phyloP scores from a whole-genome alignment of 257 asterid genomes.

The Primulina tabacum region DNA sequence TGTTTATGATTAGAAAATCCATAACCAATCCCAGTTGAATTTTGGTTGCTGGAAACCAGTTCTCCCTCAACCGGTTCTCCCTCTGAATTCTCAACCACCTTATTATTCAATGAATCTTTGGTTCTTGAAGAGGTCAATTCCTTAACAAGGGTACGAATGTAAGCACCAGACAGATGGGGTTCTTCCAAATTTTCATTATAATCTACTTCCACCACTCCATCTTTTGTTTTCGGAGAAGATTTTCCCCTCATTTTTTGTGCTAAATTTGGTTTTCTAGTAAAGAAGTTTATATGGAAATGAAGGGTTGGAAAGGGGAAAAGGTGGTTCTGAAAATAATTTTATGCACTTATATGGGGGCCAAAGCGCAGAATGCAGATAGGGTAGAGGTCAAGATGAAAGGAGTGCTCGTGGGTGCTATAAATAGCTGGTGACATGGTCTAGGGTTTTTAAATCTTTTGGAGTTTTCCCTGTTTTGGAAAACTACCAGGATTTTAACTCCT shows the following conservation, averaged over 20 bases:
- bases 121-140: slow-evolving; percentile 76
- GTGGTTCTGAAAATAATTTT: slow-evolving; percentile 32
- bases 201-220: slow-evolving; percentile 41
- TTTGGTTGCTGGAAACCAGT: slow-evolving; percentile 36
- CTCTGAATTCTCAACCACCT: slow-evolving; percentile 39
- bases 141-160: slow-evolving; percentile 86
- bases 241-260: slow-evolving; percentile 67
- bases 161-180: slow-evolving; percentile 86
- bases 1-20: slow-evolving; percentile 35
- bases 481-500: slow-evolving; percentile 27
- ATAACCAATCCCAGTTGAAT: slow-evolving; percentile 30
- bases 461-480: slow-evolving; percentile 58
- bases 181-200: slow-evolving; percentile 51
- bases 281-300: slow-evolving; percentile 24
- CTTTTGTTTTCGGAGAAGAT: slow-evolving; percentile 57
- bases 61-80: slow-evolving; percentile 51
- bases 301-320: slow-evolving; percentile 33
- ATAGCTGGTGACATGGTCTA: slow-evolving; percentile 57
- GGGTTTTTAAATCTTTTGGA: slow-evolving; percentile 48
- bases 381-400: slow-evolving; percentile 49
- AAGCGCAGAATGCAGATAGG: slow-evolving; percentile 65
- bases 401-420: slow-evolving; percentile 65
- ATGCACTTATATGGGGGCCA: slow-evolving; percentile 40
- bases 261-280: neutral
- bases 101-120: slow-evolving; percentile 51